Conservation (phyloP, 768 basidiomycete species). For the Lactarius quietus region DNA sequence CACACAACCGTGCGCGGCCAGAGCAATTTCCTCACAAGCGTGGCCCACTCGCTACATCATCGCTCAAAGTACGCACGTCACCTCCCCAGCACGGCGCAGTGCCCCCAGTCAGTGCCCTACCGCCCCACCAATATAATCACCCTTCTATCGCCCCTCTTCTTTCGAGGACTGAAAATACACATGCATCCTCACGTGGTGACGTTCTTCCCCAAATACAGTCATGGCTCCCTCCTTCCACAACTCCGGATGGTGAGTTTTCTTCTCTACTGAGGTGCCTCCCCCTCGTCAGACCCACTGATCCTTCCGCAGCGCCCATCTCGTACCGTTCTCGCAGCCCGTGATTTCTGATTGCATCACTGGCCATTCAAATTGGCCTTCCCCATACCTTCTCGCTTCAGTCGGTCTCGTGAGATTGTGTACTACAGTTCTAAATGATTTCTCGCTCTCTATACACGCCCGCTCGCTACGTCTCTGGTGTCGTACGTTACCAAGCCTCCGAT, state of each 20-base stretch:
- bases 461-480: background rate
- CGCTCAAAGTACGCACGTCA: constrained; percentile 42
- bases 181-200: constrained; percentile 14
- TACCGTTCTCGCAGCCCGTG: constrained; percentile 22
- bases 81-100: constrained; percentile 36
- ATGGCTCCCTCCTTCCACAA: constrained; percentile 20
- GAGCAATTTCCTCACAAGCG: constrained; percentile 81
- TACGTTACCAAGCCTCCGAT: constrained; percentile 7
- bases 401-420: background rate
- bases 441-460: background rate
- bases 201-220: constrained; percentile 21
- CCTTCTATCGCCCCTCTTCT: constrained; percentile 49
- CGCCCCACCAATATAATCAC: constrained; percentile 50
- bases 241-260: constrained; percentile 13
- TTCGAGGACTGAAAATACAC: constrained; percentile 34
- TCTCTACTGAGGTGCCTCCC: background rate
- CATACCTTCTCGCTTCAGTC: background rate
- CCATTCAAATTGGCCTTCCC: background rate
- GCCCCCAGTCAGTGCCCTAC: constrained; percentile 44
- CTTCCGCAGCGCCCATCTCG: constrained; percentile 13
- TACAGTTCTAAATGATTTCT: background rate
- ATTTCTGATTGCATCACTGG: background rate
- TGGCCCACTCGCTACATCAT: constrained; percentile 56
- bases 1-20: constrained; percentile 72
- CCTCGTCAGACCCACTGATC: constrained; percentile 8